phyloP scores from a whole-genome alignment of 352 stramenopile species.

The Phytophthora podocarpi region DNA sequence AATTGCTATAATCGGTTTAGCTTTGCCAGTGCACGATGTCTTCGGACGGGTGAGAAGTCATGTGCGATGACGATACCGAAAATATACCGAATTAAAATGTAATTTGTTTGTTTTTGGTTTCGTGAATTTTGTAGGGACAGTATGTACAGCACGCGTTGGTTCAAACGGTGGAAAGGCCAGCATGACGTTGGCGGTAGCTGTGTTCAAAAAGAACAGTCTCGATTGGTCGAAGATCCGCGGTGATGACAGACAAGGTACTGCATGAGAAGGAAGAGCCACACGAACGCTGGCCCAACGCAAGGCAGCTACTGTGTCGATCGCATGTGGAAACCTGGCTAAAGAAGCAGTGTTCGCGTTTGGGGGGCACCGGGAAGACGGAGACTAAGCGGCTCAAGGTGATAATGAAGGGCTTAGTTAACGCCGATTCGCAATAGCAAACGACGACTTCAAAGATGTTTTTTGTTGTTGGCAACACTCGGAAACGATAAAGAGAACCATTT shows the following conservation, averaged over 20 bases:
- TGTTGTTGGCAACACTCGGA: no score
- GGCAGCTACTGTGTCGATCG: background rate
- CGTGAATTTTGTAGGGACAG: background rate
- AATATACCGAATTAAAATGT: background rate
- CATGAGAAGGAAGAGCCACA: slow-evolving; percentile 10
- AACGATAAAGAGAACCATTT: background rate
- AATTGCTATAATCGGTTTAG: slow-evolving; percentile 17
- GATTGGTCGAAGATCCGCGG: background rate
- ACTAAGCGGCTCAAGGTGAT: background rate
- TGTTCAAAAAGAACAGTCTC: slow-evolving; percentile 14
- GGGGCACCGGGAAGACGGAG: background rate
- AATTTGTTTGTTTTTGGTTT: background rate
- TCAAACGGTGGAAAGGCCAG: slow-evolving; percentile 5
- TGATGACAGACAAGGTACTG: slow-evolving; percentile 15
- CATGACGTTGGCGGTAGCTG: background rate
- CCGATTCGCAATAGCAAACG: background rate
- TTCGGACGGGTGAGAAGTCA: background rate
- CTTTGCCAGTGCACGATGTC: slow-evolving; percentile 6
- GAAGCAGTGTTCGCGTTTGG: slow-evolving; percentile 8
- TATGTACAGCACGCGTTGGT: slow-evolving; percentile 13
- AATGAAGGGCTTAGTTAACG: slow-evolving; percentile 3
- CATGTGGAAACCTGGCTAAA: slow-evolving; percentile 19
- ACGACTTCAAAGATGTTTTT: background rate
- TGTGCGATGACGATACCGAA: background rate
- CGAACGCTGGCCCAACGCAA: slow-evolving; percentile 7